Base-by-base conservation (phyloP, 192 early-diverging fungal species). In the Coemansia sp. region DNA sequence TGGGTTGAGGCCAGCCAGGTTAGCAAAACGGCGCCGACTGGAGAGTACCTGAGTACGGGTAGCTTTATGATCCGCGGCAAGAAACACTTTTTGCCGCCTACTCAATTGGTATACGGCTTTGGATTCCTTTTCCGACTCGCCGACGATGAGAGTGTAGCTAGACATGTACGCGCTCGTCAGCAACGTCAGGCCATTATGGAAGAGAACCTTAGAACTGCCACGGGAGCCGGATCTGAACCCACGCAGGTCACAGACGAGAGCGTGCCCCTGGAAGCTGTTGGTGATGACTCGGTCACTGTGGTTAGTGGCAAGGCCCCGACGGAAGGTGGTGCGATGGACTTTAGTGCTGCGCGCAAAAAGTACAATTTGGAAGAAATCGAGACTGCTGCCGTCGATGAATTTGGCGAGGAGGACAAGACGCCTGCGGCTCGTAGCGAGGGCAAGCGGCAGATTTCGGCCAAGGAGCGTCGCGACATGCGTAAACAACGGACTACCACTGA, bases 31-130 rank as follows among this genome's bases (percentile, higher is more conserved):
- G 94, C 95, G 29, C 93, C 94, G 0, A 93, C 94, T 3, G 96
- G 96, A 33, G 96, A 98, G 71, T 95, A 92, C 66, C 80, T 98
- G 65, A 91, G 90, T 3, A 93, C 94, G 0, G 95, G 96, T 18
- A 92, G 89, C 68, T 97, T 98, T 76, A 95, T 94, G 91, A 93
- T 98, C 69, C 86, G 92, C 27, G 97, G 95, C 47, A 94, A 95
- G 81, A 99, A 98, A 81, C 93, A 94, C 75, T 95, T 90, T 76
- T 82, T 98, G 71, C 97, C 97, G 8, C 94, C 97, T 7, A 89
- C 92, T 18, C 96, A 97, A 81, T 79, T 99, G 5, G 90, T 96
- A 0, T 98, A 97, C 73, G 97, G 97, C n/a, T 94, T 97, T 80
- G 97, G 94, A n/a, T 85, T 97, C 49, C 31, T 96, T 47, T 99